Evolutionary conservation across 2,329 filamentous ascomycete species (phyloP).

Genomic region (Stylonectria norvegica): DNA sequence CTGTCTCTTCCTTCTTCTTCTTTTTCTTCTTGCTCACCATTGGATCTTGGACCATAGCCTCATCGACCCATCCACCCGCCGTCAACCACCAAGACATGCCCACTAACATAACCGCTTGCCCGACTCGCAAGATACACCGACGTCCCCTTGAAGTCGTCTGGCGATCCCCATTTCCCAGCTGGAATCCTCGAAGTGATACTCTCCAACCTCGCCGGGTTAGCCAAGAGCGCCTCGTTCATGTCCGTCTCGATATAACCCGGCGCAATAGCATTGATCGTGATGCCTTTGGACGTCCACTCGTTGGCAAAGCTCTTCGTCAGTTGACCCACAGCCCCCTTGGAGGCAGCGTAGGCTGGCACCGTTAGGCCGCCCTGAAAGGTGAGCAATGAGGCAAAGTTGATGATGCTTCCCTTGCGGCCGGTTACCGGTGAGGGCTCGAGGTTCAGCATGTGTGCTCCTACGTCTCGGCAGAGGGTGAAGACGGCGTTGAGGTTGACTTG

Average conservation of each 20-base stretch:
- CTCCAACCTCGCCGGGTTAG: slow-evolving; percentile 64
- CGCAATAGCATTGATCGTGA: slow-evolving; percentile 84
- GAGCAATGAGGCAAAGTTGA: slow-evolving; percentile 81
- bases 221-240: slow-evolving; percentile 83
- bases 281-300: slow-evolving; percentile 76
- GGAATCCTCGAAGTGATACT: slow-evolving; percentile 80
- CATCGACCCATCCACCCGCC: slow-evolving; percentile 90
- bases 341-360: slow-evolving; percentile 82
- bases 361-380: slow-evolving; percentile 85
- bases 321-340: slow-evolving; percentile 81
- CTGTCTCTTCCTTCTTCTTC: slow-evolving; percentile 4
- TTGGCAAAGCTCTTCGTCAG: slow-evolving; percentile 82
- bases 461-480: slow-evolving; percentile 73
- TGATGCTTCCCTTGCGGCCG: slow-evolving; percentile 65
- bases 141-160: slow-evolving; percentile 85
- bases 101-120: slow-evolving; percentile 78
- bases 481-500: slow-evolving; percentile 84
- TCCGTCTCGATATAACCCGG: slow-evolving; percentile 92
- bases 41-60: not conserved
- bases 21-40: not conserved
- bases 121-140: slow-evolving; percentile 73
- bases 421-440: slow-evolving; percentile 46
- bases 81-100: slow-evolving; percentile 79
- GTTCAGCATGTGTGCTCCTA: slow-evolving; percentile 73
- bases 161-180: slow-evolving; percentile 75